Evolutionary conservation across 169 alveolate genomes (phyloP), one percentile per base, ranked within the genome.

Genomic region (Eimeria maxima): DNA sequence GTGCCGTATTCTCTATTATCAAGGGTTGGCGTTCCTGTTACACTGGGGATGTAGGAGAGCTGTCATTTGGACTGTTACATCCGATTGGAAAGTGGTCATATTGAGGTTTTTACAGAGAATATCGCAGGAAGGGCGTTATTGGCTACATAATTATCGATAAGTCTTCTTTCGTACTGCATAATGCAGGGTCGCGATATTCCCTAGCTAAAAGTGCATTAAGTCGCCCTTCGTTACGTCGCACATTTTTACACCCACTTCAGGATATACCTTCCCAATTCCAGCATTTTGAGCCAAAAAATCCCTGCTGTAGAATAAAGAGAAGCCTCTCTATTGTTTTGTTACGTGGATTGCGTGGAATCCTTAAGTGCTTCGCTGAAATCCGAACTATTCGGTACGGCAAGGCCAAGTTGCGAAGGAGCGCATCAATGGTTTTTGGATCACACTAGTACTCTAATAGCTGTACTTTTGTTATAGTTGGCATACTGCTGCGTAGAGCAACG

Each of bases 21-120:
- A 69, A 27, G 50, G 80, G 80, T 33, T 69, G 80, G n/a, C 7
- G 80, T 27, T 45, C 80, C 80, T 69, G 80, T 24, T 69, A 27
- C 47, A 69, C 22, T 11, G 14, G 74, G 13, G 76, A 6, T n/a
- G 38, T 22, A n/a, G 76, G 38, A 11, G 38, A 29, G 50, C 47
- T 33, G n/a, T 47, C 33, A 4, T 69, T 69, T 69, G 33, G 80
- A 69, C 24, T 18, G 80, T 14, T 47, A 24, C 80, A 29, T n/a
- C 80, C 80, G 14, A 29, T 22, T 29, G 80, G 80, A 16, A 69
- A 13, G 4, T 27, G n/a, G 33, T n/a, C 50, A 69, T 69, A 27
- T 10, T 8, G 50, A 29, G 47, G 80, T 29, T 24, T 29, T 69
- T 47, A 22, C 80, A 29, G 50, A 33, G 7, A 69, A 29, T 13